phyloP scores from a whole-genome alignment of 192 early-diverging fungal genomes.

The Mortierella alpina region DNA sequence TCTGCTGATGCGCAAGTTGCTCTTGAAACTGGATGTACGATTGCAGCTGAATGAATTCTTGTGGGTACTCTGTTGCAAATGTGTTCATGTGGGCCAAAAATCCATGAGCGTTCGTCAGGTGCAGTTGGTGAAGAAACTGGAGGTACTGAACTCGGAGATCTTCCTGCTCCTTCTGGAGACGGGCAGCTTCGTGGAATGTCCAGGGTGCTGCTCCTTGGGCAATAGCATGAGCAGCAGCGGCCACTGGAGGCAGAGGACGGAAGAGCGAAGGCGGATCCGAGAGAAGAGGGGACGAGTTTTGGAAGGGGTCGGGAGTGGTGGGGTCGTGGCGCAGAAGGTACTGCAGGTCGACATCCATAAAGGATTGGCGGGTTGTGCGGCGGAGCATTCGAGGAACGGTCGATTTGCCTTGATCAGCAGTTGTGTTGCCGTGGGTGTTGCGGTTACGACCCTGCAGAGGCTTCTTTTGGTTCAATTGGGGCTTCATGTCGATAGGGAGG shows the following conservation, averaged over 20 bases:
- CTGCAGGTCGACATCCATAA: slow-evolving; percentile 51
- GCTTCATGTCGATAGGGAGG: slow-evolving; percentile 26
- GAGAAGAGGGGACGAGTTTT: slow-evolving; percentile 43
- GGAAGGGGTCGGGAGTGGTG: slow-evolving; percentile 38
- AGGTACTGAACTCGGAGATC: slow-evolving; percentile 42
- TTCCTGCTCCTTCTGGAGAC: slow-evolving; percentile 48
- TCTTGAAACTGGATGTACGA: slow-evolving; percentile 45
- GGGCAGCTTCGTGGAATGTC: slow-evolving; percentile 39
- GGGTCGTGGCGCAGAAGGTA: slow-evolving; percentile 41
- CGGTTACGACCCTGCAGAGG: slow-evolving; percentile 40
- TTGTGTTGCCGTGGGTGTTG: background rate
- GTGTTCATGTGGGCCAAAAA: slow-evolving; percentile 48
- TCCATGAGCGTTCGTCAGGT: slow-evolving; percentile 34
- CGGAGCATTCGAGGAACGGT: slow-evolving; percentile 37
- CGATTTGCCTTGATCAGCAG: background rate
- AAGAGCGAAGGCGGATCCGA: slow-evolving; percentile 48
- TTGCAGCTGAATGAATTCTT: slow-evolving; percentile 46
- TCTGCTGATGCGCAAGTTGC: slow-evolving; percentile 20
- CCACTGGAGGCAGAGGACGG: slow-evolving; percentile 41
- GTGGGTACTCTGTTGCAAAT: slow-evolving; percentile 38
- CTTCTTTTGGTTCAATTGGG: slow-evolving; percentile 29
- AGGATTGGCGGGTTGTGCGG: slow-evolving; percentile 38
- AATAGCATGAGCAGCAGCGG: slow-evolving; percentile 42
- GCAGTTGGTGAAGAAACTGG: slow-evolving; percentile 41
- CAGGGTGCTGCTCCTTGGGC: slow-evolving; percentile 43